A percentile compares a stretch with the other conserved stretches of the same genome.
Evolutionary conservation across 2,329 filamentous ascomycete genomes (phyloP).

Genomic region (Trichoderma koningiopsis): DNA sequence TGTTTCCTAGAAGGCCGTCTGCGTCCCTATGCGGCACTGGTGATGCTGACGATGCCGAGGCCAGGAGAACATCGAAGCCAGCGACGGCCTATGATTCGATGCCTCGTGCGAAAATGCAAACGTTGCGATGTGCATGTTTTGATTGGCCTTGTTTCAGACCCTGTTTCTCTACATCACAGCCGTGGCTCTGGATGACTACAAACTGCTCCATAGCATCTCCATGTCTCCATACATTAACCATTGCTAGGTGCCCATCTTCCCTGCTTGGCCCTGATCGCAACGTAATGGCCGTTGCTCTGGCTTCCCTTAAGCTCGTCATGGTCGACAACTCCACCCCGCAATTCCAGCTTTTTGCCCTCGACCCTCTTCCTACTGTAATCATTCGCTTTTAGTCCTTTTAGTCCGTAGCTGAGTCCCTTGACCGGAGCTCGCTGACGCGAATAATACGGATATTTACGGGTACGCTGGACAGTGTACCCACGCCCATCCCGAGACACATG

Average conservation of each 20-base stretch:
- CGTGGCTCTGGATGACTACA: not conserved
- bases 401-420: not conserved
- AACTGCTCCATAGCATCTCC: not conserved
- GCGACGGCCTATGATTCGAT: not conserved
- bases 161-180: not conserved
- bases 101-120: not conserved
- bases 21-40: not conserved
- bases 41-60: not conserved
- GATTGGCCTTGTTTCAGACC: conserved; percentile 2
- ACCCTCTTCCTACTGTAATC: not conserved
- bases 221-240: not conserved
- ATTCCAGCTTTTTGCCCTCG: not conserved
- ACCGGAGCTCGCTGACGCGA: not conserved
- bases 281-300: not conserved
- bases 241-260: not conserved
- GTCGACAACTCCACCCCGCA: not conserved
- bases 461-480: not conserved
- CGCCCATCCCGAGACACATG: not conserved
- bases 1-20: not conserved
- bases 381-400: not conserved
- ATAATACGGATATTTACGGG: not conserved
- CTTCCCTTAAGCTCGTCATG: not conserved
- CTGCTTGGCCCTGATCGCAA: not conserved
- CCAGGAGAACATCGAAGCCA: not conserved
- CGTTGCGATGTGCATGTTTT: not conserved